Conservation (phyloP, 1,284 basidiomycete genomes). For the Irpex lacteus region DNA sequence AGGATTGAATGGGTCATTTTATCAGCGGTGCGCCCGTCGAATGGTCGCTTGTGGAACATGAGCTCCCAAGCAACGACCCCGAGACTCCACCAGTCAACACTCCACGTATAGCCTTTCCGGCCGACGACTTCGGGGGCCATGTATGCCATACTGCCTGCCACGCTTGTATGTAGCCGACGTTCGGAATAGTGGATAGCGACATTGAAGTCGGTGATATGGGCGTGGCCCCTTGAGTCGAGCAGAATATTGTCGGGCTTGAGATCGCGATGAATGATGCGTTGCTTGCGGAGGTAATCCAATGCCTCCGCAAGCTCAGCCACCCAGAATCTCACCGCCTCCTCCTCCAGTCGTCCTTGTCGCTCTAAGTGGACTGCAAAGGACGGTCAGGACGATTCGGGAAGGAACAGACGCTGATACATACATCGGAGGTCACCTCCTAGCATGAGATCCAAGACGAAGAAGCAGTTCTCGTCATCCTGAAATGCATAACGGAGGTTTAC, state of each 20-base stretch:
- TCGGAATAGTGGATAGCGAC: constrained; percentile 97
- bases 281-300: constrained; percentile 85
- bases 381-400: constrained; percentile 4
- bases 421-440: constrained; percentile 92
- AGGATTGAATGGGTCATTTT: constrained; percentile 83
- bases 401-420: constrained; percentile 39
- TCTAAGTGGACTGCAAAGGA: constrained; percentile 78
- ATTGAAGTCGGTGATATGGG: constrained; percentile 97
- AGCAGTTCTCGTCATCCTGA: constrained; percentile 97
- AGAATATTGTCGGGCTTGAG: constrained; percentile 97
- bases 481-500: constrained; percentile 96
- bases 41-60: constrained; percentile 84
- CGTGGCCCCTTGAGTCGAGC: constrained; percentile 89
- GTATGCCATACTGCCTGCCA: constrained; percentile 97
- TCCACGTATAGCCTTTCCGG: constrained; percentile 80
- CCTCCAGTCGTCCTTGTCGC: constrained; percentile 72
- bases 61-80: constrained; percentile 90
- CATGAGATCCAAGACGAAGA: constrained; percentile 97
- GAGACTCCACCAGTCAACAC: constrained; percentile 94
- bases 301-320: constrained; percentile 86
- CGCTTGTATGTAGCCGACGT: constrained; percentile 80
- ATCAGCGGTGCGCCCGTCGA: constrained; percentile 84
- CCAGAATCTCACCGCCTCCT: constrained; percentile 87
- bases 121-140: constrained; percentile 94
- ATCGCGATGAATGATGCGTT: constrained; percentile 93